phyloP scores from a whole-genome alignment of 192 early-diverging fungal genomes.

The Coemansia sp. region DNA sequence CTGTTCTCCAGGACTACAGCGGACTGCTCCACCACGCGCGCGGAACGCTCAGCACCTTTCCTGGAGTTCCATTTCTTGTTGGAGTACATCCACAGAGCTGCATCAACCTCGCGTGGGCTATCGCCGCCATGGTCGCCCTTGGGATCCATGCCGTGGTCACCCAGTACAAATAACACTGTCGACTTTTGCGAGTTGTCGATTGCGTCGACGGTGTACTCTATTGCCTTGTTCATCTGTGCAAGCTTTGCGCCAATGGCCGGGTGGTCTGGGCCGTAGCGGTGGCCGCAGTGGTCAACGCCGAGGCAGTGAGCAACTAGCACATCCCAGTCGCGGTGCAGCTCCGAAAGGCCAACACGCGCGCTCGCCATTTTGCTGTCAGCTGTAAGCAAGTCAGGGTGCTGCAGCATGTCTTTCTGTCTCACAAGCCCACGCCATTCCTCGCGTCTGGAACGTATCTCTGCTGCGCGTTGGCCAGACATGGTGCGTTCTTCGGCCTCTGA shows the following conservation, averaged over 20 bases:
- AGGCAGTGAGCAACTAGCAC: constrained; percentile 89
- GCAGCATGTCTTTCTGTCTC: constrained; percentile 32
- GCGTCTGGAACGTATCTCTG: constrained; percentile 16
- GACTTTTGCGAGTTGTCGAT: constrained; percentile 63
- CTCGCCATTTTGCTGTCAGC: constrained; percentile 26
- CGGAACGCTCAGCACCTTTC: constrained; percentile 44
- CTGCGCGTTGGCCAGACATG: constrained; percentile 1
- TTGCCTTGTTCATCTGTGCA: constrained; percentile 77
- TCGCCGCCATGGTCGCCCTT: constrained; percentile 98
- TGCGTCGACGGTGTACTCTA: constrained; percentile 63
- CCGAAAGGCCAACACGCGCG: constrained; percentile 18
- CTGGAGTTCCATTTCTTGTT: constrained; percentile 36
- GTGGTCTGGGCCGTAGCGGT: constrained; percentile 85
- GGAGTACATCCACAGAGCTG: constrained; percentile 81
- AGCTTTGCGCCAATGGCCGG: constrained; percentile 85
- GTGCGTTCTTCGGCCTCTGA: constrained; percentile 6
- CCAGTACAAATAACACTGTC: constrained; percentile 85
- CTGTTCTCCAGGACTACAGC: constrained; percentile 7
- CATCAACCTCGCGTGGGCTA: constrained; percentile 83
- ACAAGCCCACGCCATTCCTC: constrained; percentile 36
- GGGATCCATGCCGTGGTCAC: constrained; percentile 96
- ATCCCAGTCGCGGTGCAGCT: constrained; percentile 63
- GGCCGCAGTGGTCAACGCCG: constrained; percentile 96
- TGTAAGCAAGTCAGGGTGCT: constrained; percentile 24
- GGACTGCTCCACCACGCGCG: constrained; percentile 21